Base-by-base conservation (phyloP, 2,329 filamentous ascomycete genomes). In the Penicillium decumbens region DNA sequence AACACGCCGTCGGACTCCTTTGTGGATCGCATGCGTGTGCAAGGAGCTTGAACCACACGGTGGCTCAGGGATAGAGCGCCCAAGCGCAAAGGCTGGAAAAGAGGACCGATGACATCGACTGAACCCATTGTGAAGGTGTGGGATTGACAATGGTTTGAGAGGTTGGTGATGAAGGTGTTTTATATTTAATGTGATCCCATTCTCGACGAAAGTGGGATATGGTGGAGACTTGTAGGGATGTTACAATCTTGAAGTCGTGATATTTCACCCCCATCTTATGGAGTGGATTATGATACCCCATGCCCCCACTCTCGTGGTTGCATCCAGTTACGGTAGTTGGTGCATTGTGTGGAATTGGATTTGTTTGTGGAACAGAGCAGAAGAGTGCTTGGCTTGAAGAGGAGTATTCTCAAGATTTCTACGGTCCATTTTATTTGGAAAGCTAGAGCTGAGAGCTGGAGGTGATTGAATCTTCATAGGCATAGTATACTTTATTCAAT, bases 11-110 rank as follows among this genome's bases (percentile, higher is more conserved):
- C 59, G 1, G 59, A 59, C 44, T 66, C 63, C 25, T 59, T 61
- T 0, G 54, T 56, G 1, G 57, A 50, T 33, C 64, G 60, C 62
- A 65, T 64, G 1, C 63, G 63, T 5, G 63, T 65, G 40, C 47
- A 56, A 6, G 62, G 62, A 7, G 61, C 62, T 30, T 60, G 57
- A 20, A 67, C 44, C 8, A 67, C 51, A 3, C 64, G 60, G 30
- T 67, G 64, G 8, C 59, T 49, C 2, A 67, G 50, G 6, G 52
- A 41, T 0, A 65, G 35, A 13, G 60, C 52, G 1, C 63, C 64
- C 7, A 66, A 37, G 6, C 51, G 53, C 3, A 75, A 60, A 27
- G 75, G 72, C 43, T 70, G 72, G 37, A 66, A 65, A 23, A 66
- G 57, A 24, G 55, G 45, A n/a, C 55, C 56, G 33, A 51, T 53